Conservation (phyloP, 23 red algal genomes). For the Gracilaria gracilis region DNA sequence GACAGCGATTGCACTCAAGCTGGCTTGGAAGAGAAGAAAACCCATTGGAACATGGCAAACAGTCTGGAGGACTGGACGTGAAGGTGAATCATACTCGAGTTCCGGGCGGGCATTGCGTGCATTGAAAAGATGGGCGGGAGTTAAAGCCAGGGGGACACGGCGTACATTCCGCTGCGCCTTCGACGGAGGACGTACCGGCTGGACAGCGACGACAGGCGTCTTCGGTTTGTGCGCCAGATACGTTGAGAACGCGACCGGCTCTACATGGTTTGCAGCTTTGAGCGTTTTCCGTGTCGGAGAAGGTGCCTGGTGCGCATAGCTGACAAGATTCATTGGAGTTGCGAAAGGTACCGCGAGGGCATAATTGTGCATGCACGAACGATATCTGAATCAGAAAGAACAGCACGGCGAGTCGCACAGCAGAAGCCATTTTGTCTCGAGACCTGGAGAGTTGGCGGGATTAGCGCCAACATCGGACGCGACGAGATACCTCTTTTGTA, state of each 20-base stretch:
- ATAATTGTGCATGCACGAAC: background rate
- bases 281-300: background rate
- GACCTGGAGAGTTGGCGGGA: background rate
- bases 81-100: background rate
- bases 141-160: background rate
- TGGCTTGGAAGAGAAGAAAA: constrained; percentile 24
- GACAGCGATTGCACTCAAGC: background rate
- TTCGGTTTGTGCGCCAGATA: constrained; percentile 1
- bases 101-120: constrained; percentile 7
- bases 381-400: background rate
- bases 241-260: background rate
- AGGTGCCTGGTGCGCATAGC: background rate
- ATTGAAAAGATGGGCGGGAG: background rate
- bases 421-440: background rate
- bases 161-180: constrained; percentile 9
- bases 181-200: background rate
- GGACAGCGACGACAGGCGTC: background rate
- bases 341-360: constrained; percentile 24
- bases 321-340: background rate
- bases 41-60: background rate
- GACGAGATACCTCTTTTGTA: background rate
- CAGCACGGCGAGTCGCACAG: background rate
- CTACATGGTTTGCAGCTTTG: background rate
- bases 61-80: background rate
- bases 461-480: background rate